phyloP scores from a whole-genome alignment of 1,139 yeast genomes.

The Wickerhamomyces sp. region DNA sequence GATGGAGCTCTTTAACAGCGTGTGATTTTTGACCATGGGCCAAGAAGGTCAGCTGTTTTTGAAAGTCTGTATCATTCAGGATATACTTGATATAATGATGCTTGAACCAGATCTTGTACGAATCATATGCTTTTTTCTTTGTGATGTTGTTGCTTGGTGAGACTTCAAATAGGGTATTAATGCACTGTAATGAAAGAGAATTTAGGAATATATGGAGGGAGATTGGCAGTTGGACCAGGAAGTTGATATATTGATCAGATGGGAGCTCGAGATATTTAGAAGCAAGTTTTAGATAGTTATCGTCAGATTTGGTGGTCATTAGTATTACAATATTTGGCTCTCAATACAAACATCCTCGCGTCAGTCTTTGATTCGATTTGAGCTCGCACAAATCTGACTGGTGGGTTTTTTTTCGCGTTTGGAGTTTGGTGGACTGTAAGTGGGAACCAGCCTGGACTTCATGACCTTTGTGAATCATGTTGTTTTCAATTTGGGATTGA shows the following conservation, averaged over 20 bases:
- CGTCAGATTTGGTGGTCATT: too few relatives aligned
- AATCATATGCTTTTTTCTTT: conserved; percentile 12
- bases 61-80: background rate
- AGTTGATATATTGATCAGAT: background rate
- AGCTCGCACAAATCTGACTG: too few relatives aligned
- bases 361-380: too few relatives aligned
- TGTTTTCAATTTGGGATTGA: too few relatives aligned
- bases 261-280: background rate
- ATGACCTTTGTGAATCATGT: too few relatives aligned
- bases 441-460: too few relatives aligned
- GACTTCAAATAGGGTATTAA: conserved; percentile 7
- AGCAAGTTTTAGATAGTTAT: background rate
- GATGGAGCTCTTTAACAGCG: too few relatives aligned
- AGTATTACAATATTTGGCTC: too few relatives aligned
- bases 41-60: background rate
- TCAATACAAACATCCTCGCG: background rate
- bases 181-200: conserved; percentile 13
- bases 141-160: background rate
- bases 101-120: conserved; percentile 9
- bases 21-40: too few relatives aligned
- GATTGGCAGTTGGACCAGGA: background rate
- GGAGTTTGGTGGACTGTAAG: too few relatives aligned
- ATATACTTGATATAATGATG: background rate
- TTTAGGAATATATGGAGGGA: background rate
- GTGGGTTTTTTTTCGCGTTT: too few relatives aligned